A percentile compares a stretch with the other conserved stretches of the same genome.
Evolutionary conservation across 116 monocot genomes (phyloP).

Genomic region (Zostera marina): DNA sequence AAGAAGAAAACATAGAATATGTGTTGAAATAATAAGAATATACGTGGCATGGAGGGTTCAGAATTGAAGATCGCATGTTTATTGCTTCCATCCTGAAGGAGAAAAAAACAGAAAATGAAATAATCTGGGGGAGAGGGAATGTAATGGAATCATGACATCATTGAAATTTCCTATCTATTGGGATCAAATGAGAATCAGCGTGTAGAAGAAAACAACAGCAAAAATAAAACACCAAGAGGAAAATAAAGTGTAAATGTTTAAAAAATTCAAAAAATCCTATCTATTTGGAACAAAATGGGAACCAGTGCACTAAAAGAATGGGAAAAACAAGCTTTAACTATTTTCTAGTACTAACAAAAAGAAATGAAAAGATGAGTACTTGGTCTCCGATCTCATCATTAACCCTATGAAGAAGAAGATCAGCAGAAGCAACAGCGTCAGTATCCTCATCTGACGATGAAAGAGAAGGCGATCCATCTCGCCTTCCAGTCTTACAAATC

Average conservation of each 20-base stretch:
- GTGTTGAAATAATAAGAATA: too few relatives aligned
- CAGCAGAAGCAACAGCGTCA: background rate
- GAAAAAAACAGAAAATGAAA: background rate
- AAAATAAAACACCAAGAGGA: background rate
- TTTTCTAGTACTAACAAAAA: constrained; percentile 1
- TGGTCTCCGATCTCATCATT: background rate
- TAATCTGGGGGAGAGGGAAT: too few relatives aligned
- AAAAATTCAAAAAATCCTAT: too few relatives aligned
- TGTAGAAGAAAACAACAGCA: background rate
- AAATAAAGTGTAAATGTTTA: background rate
- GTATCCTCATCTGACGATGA: background rate
- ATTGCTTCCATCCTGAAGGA: constrained; percentile 3
- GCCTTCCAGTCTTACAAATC: background rate
- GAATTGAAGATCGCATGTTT: too few relatives aligned
- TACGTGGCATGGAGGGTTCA: constrained; percentile 1
- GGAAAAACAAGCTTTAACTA: background rate
- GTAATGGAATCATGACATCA: too few relatives aligned
- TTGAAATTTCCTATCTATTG: too few relatives aligned
- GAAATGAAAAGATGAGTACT: background rate
- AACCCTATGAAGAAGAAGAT: background rate
- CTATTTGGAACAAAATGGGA: constrained; percentile 1
- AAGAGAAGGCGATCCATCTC: background rate
- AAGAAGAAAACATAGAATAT: background rate
- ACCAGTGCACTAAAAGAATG: background rate
- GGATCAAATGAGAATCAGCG: background rate